These are phyloP conservation scores for Phytophthora kernoviae DNA, from an alignment of 352 stramenopile genomes.

Conservation along the genomic window DNA sequence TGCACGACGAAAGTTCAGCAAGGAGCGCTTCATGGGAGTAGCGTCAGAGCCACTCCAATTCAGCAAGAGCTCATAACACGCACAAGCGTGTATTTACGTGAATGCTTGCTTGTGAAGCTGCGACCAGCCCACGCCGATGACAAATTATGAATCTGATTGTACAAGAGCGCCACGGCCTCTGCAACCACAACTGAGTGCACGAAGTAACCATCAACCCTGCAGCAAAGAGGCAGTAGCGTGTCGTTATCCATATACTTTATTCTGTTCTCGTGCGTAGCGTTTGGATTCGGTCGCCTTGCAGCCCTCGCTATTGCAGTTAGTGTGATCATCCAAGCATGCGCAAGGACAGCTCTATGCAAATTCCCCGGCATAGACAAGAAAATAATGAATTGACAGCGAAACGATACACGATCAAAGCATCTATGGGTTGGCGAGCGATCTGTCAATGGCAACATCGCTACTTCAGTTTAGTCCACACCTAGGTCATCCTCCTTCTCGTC, in stretches of 20 bases:
- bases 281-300: background rate
- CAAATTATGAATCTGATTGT: conserved; percentile 45
- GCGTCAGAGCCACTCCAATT: conserved; percentile 64
- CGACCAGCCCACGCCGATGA: conserved; percentile 17
- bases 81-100: conserved; percentile 25
- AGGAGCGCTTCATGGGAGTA: conserved; percentile 81
- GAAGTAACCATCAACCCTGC: conserved; percentile 20
- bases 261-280: conserved; percentile 18
- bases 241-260: conserved; percentile 43
- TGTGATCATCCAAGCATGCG: background rate
- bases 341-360: background rate
- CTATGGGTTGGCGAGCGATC: conserved; percentile 22
- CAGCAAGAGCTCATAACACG: conserved; percentile 38
- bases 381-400: background rate
- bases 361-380: background rate
- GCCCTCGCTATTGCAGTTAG: background rate
- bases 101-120: conserved; percentile 26
- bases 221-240: conserved; percentile 20
- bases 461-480: conserved; percentile 50
- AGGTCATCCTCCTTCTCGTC: conserved; percentile 57
- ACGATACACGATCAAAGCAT: conserved; percentile 4
- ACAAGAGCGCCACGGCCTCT: conserved; percentile 30
- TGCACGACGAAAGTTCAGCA: conserved; percentile 86
- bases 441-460: conserved; percentile 1
- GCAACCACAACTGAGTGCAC: conserved; percentile 8